These are phyloP conservation scores for Paraconiothyrium sp. DNA, from an alignment of 2,329 filamentous ascomycete genomes.

Conservation along the genomic window DNA sequence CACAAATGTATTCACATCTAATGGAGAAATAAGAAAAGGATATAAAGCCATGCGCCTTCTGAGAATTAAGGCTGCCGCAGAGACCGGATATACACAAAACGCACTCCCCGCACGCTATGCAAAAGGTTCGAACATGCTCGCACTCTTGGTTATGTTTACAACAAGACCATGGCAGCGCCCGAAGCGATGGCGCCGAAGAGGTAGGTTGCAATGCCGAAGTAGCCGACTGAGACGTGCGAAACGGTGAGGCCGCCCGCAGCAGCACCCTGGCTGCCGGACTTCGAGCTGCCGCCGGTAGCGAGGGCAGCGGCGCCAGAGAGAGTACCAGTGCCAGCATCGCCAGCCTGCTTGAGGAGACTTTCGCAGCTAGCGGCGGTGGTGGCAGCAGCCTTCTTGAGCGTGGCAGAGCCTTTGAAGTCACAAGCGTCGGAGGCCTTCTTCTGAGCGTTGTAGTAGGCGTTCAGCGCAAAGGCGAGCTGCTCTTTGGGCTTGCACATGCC, in stretches of 20 bases:
- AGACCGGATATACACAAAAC: conserved; percentile 3
- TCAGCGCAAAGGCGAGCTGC: conserved; percentile 77
- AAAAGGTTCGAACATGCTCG: not conserved
- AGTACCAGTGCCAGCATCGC: conserved; percentile 66
- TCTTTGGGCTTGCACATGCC: conserved; percentile 77
- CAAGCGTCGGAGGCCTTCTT: conserved; percentile 68
- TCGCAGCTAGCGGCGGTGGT: conserved; percentile 64
- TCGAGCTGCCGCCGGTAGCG: conserved; percentile 30
- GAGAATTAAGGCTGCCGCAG: conserved; percentile 4
- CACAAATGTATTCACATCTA: conserved; percentile 1
- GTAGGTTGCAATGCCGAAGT: conserved; percentile 61
- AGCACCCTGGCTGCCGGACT: conserved; percentile 31
- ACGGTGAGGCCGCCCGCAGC: conserved; percentile 56
- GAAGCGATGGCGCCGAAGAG: conserved; percentile 60
- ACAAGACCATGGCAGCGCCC: conserved; percentile 64
- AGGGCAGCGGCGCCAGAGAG: conserved; percentile 55
- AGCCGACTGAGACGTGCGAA: conserved; percentile 56
- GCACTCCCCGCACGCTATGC: conserved; percentile 14
- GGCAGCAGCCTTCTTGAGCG: conserved; percentile 59
- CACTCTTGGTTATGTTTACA: conserved; percentile 52
- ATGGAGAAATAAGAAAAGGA: not conserved
- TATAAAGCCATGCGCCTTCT: conserved; percentile 8
- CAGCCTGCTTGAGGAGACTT: conserved; percentile 69
- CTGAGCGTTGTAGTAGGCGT: conserved; percentile 69
- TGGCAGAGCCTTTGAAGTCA: conserved; percentile 74